Base-by-base conservation (phyloP, 2,329 filamentous ascomycete genomes). In the Helminthosporium solani region DNA sequence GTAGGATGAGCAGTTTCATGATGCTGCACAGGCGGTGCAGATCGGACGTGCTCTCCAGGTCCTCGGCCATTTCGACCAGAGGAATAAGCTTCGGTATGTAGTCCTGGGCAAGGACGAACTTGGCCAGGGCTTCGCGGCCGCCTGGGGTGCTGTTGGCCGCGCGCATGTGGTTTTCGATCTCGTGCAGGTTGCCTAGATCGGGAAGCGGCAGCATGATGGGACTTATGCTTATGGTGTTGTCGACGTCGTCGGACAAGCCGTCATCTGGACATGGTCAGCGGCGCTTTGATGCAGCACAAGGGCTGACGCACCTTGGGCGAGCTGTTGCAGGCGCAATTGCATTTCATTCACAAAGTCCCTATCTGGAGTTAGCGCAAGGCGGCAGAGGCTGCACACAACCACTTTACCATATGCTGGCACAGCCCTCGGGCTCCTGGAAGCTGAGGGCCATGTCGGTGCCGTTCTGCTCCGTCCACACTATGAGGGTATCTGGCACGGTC, bases 361-460 rank as follows among this genome's bases (percentile, higher is more conserved):
- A 59, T 49, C 28, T 14, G n/a, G 28, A 16, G 44, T 70, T 53
- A 47, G 41, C 45, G 52, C 42, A 40, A 40, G 44, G 33, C 21
- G 16, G 33, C 36, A 38, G n/a, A 46, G 12, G 39, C 38, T 44
- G 49, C 19, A 42, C 37, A 37, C 48, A 39, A 40, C 30, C 68
- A 75, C 68, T 25, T 63, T 73, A 95, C 94, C 94, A 99, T 70
- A 99, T 96, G 53, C 85, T 79, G 16, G 88, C 83, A 72, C 94
- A 99, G 36, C 92, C 94, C 58, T 97, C 94, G 2, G 91, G 87
- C 74, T 99, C 94, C 71, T 99, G 94, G 65, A 99, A 99, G 68
- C 91, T 96, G 53, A 99, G 80, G 34, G 94, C 94, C 94, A 99
- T 97, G 68, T 99, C 94, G 45, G 91, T 84, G 47, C 87, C 87